A percentile compares a stretch with the other conserved stretches of the same genome.
phyloP scores from a whole-genome alignment of 2,329 filamentous ascomycete genomes.

The Beauveria rudraprayagi region DNA sequence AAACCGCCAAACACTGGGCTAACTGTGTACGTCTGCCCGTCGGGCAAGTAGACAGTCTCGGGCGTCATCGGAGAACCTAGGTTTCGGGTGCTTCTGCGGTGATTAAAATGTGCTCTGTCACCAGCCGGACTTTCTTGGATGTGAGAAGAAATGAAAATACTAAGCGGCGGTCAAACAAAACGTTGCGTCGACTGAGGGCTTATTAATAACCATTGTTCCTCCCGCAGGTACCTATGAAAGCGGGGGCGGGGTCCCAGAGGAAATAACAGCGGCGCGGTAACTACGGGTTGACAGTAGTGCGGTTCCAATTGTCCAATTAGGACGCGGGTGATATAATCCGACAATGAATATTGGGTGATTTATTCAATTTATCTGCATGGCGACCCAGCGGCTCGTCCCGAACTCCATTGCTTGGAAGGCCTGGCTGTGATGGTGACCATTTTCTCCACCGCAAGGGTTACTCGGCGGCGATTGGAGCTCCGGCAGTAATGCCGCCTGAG shows the following conservation, averaged over 20 bases:
- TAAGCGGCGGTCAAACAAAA: not conserved
- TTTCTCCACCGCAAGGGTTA: slow-evolving; percentile 4
- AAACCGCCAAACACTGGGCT: slow-evolving; percentile 85
- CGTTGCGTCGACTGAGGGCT: not conserved
- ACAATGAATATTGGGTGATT: not conserved
- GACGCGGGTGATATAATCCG: not conserved
- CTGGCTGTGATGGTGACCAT: not conserved
- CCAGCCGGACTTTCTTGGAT: not conserved
- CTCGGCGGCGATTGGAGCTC: not conserved
- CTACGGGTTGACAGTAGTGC: not conserved
- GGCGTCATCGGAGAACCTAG: slow-evolving; percentile 23
- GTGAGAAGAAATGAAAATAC: not conserved
- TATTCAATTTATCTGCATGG: not conserved
- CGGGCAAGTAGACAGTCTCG: slow-evolving; percentile 63
- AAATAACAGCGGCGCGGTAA: not conserved
- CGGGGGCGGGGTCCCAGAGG: slow-evolving; percentile 7
- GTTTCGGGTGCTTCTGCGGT: not conserved
- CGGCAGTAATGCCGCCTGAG: not conserved
- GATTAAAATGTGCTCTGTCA: not conserved
- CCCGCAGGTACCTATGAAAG: not conserved
- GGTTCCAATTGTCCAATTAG: not conserved
- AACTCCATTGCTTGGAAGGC: not conserved
- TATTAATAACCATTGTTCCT: not conserved
- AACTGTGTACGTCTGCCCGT: slow-evolving; percentile 76
- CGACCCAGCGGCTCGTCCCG: slow-evolving; percentile 5